Evolutionary conservation across 192 early-diverging fungal genomes (phyloP).

Genomic region (Entomortierella lignicola): DNA sequence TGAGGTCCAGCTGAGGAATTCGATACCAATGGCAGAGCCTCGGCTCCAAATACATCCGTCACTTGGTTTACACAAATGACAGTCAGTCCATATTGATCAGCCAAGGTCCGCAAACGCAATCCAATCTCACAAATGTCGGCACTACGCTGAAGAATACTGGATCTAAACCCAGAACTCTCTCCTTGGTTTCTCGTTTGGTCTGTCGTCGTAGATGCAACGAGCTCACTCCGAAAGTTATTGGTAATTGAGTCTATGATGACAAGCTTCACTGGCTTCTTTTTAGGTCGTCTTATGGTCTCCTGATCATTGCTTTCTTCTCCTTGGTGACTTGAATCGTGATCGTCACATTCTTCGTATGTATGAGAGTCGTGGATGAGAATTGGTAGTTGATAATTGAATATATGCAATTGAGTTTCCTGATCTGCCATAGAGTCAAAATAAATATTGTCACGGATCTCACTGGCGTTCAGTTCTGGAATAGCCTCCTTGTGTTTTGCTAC

Average conservation of each 20-base stretch:
- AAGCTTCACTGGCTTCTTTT: conserved; percentile 67
- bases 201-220: neutral
- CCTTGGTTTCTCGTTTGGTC: conserved; percentile 15
- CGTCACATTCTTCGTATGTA: neutral
- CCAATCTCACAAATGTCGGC: conserved; percentile 70
- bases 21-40: conserved; percentile 23
- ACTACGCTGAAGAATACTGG: conserved; percentile 56
- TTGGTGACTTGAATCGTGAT: neutral
- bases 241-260: conserved; percentile 91
- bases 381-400: conserved; percentile 80
- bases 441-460: conserved; percentile 57
- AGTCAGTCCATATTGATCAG: conserved; percentile 69
- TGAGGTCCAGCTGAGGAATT: conserved; percentile 14
- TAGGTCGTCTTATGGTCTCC: conserved; percentile 50
- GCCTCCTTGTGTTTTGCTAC: conserved; percentile 25
- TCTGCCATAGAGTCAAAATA: conserved; percentile 77
- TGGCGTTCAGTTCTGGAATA: conserved; percentile 28
- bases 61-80: conserved; percentile 91
- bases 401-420: conserved; percentile 77
- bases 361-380: conserved; percentile 55
- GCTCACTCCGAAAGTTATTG: conserved; percentile 74
- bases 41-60: conserved; percentile 12
- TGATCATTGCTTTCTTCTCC: neutral
- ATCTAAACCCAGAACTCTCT: conserved; percentile 5
- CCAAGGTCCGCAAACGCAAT: conserved; percentile 69